These are phyloP conservation scores for Camelina neglecta DNA, from an alignment of 345 rosid genomes.

Conservation along the genomic window DNA sequence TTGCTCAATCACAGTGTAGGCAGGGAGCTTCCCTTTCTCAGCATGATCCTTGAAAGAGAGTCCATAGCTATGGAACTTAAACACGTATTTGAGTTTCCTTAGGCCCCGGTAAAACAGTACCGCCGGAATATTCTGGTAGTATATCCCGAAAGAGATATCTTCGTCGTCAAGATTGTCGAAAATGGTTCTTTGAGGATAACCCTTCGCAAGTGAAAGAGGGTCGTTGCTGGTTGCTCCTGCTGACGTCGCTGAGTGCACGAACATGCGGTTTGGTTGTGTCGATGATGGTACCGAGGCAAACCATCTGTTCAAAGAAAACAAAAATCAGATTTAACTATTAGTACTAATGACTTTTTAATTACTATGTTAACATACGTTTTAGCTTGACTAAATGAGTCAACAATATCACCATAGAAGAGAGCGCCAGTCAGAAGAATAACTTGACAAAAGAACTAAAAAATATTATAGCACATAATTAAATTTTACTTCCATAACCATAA, in stretches of 20 bases:
- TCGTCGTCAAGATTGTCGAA: constrained; percentile 67
- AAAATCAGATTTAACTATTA: not conserved
- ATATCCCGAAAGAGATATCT: constrained; percentile 70
- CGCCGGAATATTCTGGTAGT: constrained; percentile 89
- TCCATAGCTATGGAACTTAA: constrained; percentile 59
- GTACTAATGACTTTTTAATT: not conserved
- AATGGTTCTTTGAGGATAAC: constrained; percentile 84
- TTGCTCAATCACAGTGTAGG: constrained; percentile 82
- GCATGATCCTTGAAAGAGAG: constrained; percentile 60
- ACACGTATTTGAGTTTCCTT: constrained; percentile 67
- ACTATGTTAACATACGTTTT: not conserved
- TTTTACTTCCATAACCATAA: too few species aligned
- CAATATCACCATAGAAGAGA: not conserved
- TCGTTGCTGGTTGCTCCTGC: constrained; percentile 90
- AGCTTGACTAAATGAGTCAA: not conserved
- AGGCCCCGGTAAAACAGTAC: constrained; percentile 70
- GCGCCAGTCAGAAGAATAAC: too few species aligned
- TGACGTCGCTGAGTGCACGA: constrained; percentile 78
- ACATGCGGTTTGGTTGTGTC: constrained; percentile 87
- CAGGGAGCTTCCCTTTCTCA: constrained; percentile 64
- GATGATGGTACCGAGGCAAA: constrained; percentile 90
- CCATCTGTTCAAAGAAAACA: constrained; percentile 49
- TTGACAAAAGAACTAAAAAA: too few species aligned
- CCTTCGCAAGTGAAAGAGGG: constrained; percentile 55
- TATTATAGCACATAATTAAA: too few species aligned